Conservation (phyloP, 208 protist genomes). For the Acanthamoeba quina region DNA sequence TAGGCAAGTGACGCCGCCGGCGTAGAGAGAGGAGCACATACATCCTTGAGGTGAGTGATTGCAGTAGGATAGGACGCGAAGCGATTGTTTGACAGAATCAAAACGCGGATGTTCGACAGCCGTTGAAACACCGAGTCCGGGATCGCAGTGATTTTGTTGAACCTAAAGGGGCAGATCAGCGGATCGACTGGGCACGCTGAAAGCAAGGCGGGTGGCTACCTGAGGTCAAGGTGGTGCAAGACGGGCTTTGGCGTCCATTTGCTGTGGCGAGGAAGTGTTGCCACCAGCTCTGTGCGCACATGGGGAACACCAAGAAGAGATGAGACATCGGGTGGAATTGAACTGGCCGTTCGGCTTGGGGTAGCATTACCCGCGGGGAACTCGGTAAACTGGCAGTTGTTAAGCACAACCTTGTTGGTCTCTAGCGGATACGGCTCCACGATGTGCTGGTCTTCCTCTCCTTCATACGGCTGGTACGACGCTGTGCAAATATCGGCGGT, state of each 20-base stretch:
- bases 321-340: too few species aligned
- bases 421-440: not conserved
- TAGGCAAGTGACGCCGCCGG: too few species aligned
- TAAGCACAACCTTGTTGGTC: not conserved
- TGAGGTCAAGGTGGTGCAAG: not conserved
- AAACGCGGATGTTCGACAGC: not conserved
- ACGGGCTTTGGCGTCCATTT: not conserved
- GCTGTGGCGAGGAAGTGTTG: not conserved
- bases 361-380: not conserved
- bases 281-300: not conserved
- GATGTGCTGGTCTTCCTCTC: not conserved
- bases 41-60: not conserved
- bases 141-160: slow-evolving; percentile 6
- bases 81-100: slow-evolving; percentile 26
- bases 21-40: not conserved
- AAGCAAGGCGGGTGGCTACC: not conserved
- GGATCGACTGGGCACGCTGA: not conserved
- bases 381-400: not conserved
- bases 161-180: not conserved
- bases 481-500: not conserved
- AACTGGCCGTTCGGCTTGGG: too few species aligned
- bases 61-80: not conserved
- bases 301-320: not conserved
- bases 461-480: not conserved
- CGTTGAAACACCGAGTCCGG: not conserved